These are phyloP conservation scores for Amaranthus hypochondriacus DNA, from an alignment of 148 eudicot species.

Conservation along the genomic window DNA sequence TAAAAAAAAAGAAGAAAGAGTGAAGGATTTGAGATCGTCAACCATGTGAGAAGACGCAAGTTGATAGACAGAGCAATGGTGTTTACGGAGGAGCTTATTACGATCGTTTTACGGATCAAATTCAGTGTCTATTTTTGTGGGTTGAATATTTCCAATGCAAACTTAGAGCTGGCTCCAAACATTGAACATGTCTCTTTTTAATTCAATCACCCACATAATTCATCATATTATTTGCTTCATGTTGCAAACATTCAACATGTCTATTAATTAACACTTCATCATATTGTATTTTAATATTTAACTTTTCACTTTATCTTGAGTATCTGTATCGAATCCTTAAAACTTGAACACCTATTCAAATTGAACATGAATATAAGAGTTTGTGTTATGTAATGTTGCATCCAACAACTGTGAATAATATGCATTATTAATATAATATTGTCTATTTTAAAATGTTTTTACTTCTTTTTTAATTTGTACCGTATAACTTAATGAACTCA, in stretches of 20 bases:
- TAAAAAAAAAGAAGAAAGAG: background rate
- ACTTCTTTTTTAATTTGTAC: no score
- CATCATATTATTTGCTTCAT: background rate
- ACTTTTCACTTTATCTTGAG: no score
- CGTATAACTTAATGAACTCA: no score
- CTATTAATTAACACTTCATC: background rate
- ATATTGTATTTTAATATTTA: no score
- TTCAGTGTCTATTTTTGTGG: background rate
- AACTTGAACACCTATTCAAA: no score
- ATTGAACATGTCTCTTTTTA: background rate
- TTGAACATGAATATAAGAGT: no score
- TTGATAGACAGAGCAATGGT: background rate
- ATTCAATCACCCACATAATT: background rate
- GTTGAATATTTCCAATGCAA: background rate
- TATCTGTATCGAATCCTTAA: no score
- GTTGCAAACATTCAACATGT: background rate
- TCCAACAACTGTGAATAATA: no score
- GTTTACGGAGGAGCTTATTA: background rate
- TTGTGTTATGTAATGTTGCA: no score
- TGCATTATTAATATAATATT: no score
- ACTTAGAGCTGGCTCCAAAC: background rate
- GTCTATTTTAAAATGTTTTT: no score
- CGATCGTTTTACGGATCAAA: background rate
- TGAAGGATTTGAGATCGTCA: conserved; percentile 5
- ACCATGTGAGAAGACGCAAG: conserved; percentile 5